phyloP scores from a whole-genome alignment of 2,329 filamentous ascomycete species.

The Fusarium gaditjirri region DNA sequence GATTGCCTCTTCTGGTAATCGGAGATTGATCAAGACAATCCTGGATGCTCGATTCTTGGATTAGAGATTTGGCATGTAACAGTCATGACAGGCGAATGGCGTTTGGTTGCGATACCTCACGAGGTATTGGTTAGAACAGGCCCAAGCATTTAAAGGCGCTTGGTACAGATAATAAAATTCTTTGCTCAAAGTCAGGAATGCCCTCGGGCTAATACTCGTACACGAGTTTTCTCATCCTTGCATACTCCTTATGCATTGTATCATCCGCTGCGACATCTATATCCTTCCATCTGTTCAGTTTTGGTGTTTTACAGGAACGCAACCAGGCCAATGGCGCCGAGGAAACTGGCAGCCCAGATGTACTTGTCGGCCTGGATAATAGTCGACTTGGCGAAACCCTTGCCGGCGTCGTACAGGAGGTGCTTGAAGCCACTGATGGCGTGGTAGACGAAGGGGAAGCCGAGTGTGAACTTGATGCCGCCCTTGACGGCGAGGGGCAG shows the following conservation, averaged over 20 bases:
- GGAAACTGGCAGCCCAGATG: slow-evolving; percentile 60
- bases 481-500: slow-evolving; percentile 70
- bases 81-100: slow-evolving; percentile 39
- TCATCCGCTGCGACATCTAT: slow-evolving; percentile 26
- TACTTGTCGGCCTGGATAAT: slow-evolving; percentile 59
- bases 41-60: slow-evolving; percentile 66
- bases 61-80: slow-evolving; percentile 40
- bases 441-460: slow-evolving; percentile 71
- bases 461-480: slow-evolving; percentile 63
- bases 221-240: slow-evolving; percentile 24
- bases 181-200: slow-evolving; percentile 40
- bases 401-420: slow-evolving; percentile 62
- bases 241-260: slow-evolving; percentile 18
- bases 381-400: slow-evolving; percentile 61
- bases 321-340: slow-evolving; percentile 57
- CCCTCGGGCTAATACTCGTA: slow-evolving; percentile 37
- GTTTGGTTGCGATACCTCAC: slow-evolving; percentile 39
- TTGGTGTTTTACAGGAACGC: slow-evolving; percentile 57
- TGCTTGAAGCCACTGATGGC: slow-evolving; percentile 66
- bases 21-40: slow-evolving; percentile 60
- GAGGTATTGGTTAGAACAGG: slow-evolving; percentile 26
- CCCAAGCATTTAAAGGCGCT: slow-evolving; percentile 28
- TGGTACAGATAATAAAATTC: slow-evolving; percentile 38
- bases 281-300: neutral
- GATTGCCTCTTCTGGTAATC: slow-evolving; percentile 58